Evolutionary conservation across 169 alveolate genomes (phyloP).

Genomic region (Cryptosporidium felis): DNA sequence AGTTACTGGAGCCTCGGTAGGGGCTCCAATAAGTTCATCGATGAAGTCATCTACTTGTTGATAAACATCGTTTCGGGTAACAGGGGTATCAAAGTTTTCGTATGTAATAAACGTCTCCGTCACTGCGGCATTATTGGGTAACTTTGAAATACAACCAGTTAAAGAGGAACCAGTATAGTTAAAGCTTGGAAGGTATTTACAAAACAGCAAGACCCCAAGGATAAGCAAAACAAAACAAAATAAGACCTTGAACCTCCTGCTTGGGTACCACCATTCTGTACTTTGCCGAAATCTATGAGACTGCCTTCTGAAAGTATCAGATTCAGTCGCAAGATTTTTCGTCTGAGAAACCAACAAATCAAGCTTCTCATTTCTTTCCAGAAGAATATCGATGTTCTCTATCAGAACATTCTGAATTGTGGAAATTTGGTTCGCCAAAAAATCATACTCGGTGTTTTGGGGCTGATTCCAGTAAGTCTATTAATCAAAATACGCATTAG

Average conservation of each 20-base stretch:
- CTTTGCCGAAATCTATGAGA: conserved; percentile 29
- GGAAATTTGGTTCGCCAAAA: conserved; percentile 26
- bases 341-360: conserved; percentile 57
- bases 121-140: too few relatives aligned
- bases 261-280: neutral
- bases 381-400: conserved; percentile 37
- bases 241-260: neutral
- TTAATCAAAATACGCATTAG: neutral
- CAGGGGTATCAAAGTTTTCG: too few relatives aligned
- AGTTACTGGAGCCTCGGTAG: too few relatives aligned
- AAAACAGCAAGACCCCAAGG: too few relatives aligned
- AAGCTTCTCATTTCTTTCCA: conserved; percentile 41
- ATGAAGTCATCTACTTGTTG: too few relatives aligned
- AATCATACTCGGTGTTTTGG: conserved; percentile 19
- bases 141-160: conserved; percentile 11
- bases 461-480: conserved; percentile 35
- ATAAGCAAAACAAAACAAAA: too few relatives aligned
- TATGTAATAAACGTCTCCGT: too few relatives aligned
- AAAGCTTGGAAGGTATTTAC: too few relatives aligned
- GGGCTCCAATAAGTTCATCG: too few relatives aligned
- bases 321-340: conserved; percentile 12
- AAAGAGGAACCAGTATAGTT: neutral
- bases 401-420: conserved; percentile 36
- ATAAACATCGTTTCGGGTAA: too few relatives aligned
- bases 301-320: conserved; percentile 25